Evolutionary conservation across 2,329 filamentous ascomycete genomes (phyloP), one percentile per base, ranked within the genome.

Genomic region (Leptosphaerulina australis): DNA sequence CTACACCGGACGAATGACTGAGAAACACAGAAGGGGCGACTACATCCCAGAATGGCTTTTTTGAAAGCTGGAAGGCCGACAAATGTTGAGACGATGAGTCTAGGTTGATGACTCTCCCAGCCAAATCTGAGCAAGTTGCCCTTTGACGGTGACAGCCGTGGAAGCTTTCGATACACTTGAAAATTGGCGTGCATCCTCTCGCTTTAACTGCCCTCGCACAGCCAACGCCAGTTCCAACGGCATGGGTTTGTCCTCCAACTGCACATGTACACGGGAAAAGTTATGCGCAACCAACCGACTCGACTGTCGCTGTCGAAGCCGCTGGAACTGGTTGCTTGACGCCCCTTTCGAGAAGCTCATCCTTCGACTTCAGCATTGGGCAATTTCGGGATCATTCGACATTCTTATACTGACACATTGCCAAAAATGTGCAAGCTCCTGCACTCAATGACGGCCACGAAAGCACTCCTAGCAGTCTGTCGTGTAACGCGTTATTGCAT

Each of bases 401-500:
- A 31, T 45, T 35, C 40, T 30, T 30, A 49, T 31, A 14, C 20
- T 30, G 21, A 30, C 24, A 48, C 10, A 9, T 14, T 43, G 38
- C 45, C 38, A 24, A 34, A 31, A 38, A 3, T 17, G 34, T 28
- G 3, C 31, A 30, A 24, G 21, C 21, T 34, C 25, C 36, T 31
- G 12, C 30, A 18, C 41, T 45, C 25, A n/a, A 18, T 12, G 21
- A 26, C 24, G 24, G 31, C 17, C 17, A 45, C 26, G 33, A 43
- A 45, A 44, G 38, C 43, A 21, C 49, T 47, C 38, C 17, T 33
- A 31, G 18, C 17, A 43, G 44, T 8, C 50, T 54, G 44, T 38
- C 20, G 53, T 56, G 55, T 29, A 53, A 53, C 50, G 20, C 18
- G 3, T 39, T 35, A 34, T 53, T 24, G 50, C 44, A 48, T 37